These are phyloP conservation scores for Sclerotinia sclerotiorum DNA, from an alignment of 2,329 filamentous ascomycete species.

Conservation along the genomic window DNA sequence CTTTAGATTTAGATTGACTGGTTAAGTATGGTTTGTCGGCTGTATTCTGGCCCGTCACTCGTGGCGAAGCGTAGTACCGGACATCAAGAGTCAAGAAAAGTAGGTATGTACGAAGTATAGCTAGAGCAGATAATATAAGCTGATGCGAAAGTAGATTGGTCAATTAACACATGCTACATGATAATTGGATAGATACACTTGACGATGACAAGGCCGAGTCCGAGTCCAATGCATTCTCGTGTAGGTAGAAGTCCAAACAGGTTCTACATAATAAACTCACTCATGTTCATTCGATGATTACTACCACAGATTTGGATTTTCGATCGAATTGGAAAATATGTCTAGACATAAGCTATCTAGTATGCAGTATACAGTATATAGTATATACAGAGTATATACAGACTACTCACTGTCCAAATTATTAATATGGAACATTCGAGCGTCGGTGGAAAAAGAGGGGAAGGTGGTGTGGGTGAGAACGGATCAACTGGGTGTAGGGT, in stretches of 20 bases:
- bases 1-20: not conserved
- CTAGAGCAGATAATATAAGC: not conserved
- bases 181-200: too few species aligned
- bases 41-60: not conserved
- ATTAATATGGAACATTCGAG: not conserved
- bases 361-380: too few species aligned
- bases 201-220: not conserved
- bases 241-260: not conserved
- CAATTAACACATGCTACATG: not conserved
- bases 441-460: not conserved
- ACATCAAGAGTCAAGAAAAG: not conserved
- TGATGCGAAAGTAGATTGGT: not conserved
- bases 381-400: too few species aligned
- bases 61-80: not conserved
- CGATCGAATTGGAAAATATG: not conserved
- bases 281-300: too few species aligned
- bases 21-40: not conserved
- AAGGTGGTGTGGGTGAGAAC: not conserved
- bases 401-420: too few species aligned
- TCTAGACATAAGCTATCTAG: not conserved
- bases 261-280: too few species aligned
- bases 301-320: not conserved
- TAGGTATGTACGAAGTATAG: not conserved
- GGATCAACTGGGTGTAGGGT: too few species aligned
- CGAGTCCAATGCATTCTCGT: not conserved